Conservation (phyloP, 768 basidiomycete species). For the Termitomyces eurrhizus region DNA sequence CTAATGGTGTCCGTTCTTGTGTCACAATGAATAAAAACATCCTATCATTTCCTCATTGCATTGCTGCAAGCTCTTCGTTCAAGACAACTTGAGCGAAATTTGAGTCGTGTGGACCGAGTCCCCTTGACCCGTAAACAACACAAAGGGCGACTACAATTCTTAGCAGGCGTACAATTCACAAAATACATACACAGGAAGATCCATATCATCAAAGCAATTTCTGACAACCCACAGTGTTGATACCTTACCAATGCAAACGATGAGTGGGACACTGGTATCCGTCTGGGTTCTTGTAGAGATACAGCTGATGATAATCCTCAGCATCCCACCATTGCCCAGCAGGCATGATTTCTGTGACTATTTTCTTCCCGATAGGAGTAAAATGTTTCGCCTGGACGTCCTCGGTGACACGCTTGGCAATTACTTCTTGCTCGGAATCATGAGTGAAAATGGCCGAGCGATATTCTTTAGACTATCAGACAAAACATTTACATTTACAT, state of each 20-base stretch:
- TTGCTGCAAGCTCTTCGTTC: not conserved
- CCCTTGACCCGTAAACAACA: not conserved
- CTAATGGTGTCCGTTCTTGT: not conserved
- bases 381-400: constrained; percentile 86
- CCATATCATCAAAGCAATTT: not conserved
- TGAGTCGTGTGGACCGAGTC: not conserved
- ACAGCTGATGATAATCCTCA: constrained; percentile 82
- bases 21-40: not conserved
- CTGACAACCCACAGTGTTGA: no score
- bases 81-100: no score
- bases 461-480: constrained; percentile 59
- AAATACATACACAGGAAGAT: not conserved
- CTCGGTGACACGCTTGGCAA: constrained; percentile 73
- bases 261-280: constrained; percentile 96
- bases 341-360: constrained; percentile 71
- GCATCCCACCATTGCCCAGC: constrained; percentile 81
- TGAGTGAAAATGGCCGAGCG: constrained; percentile 89
- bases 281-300: constrained; percentile 75
- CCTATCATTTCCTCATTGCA: not conserved
- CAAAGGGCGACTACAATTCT: not conserved
- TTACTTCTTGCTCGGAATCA: constrained; percentile 63
- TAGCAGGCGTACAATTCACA: not conserved
- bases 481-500: not conserved
- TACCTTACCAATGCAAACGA: constrained; percentile 67
- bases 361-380: constrained; percentile 63